Conservation (phyloP, 257 asterid species). For the Verbascum thapsus region DNA sequence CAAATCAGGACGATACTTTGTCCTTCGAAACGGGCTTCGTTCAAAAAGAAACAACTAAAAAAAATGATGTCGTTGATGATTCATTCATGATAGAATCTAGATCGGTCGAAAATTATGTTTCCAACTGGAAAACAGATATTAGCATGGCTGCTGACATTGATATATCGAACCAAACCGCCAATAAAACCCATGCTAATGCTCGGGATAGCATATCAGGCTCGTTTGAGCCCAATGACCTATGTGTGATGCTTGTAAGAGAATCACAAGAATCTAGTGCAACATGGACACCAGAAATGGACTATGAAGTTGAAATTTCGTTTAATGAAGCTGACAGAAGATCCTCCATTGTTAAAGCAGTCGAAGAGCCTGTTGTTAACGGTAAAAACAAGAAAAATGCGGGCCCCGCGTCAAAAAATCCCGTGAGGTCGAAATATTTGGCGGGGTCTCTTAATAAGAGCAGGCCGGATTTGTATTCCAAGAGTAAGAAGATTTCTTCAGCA, state of each 20-base stretch:
- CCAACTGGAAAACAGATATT: slow-evolving; percentile 70
- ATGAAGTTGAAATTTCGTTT: slow-evolving; percentile 53
- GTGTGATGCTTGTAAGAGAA: slow-evolving; percentile 66
- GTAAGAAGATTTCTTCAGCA: slow-evolving; percentile 55
- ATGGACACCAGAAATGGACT: slow-evolving; percentile 78
- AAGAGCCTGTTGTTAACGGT: slow-evolving; percentile 42
- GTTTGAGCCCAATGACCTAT: slow-evolving; percentile 73
- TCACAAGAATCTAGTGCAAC: slow-evolving; percentile 53
- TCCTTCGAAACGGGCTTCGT: slow-evolving; percentile 34
- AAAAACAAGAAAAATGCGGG: slow-evolving; percentile 45
- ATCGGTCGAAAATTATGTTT: slow-evolving; percentile 40
- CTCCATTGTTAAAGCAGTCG: slow-evolving; percentile 36
- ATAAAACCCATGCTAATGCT: slow-evolving; percentile 29
- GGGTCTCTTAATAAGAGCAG: slow-evolving; percentile 47
- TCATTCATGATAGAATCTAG: slow-evolving; percentile 74
- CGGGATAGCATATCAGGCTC: slow-evolving; percentile 28
- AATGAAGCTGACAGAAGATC: slow-evolving; percentile 47
- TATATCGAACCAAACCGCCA: slow-evolving; percentile 33
- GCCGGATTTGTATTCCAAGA: slow-evolving; percentile 40
- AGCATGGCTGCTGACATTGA: slow-evolving; percentile 55
- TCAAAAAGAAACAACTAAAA: slow-evolving; percentile 40
- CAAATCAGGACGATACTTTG: slow-evolving; percentile 30
- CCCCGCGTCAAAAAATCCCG: slow-evolving; percentile 36
- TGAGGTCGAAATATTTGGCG: too few relatives aligned
- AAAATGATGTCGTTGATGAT: slow-evolving; percentile 53